phyloP scores from a whole-genome alignment of 768 basidiomycete genomes.

The Lactarius pseudohatsudake region DNA sequence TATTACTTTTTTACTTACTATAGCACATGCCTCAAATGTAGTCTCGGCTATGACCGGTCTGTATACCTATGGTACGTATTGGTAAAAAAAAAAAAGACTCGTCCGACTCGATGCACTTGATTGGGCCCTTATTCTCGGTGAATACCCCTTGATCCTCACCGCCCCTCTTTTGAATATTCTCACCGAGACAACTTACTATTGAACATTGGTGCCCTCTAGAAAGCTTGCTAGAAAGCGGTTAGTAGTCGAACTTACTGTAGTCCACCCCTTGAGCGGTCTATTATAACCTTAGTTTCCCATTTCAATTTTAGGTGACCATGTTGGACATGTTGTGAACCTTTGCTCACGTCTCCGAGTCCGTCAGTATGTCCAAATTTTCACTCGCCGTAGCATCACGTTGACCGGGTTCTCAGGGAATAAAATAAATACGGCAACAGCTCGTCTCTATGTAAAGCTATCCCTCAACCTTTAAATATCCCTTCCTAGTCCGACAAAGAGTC shows the following conservation, averaged over 20 bases:
- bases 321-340: constrained; percentile 66
- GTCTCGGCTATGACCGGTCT: too few relatives aligned
- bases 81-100: constrained; percentile 47
- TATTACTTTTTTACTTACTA: too few relatives aligned
- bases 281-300: not conserved
- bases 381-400: not conserved
- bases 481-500: constrained; percentile 62
- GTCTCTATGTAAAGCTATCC: not conserved
- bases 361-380: constrained; percentile 45
- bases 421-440: constrained; percentile 45
- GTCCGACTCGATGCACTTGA: constrained; percentile 44
- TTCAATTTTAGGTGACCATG: constrained; percentile 62
- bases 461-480: too few relatives aligned
- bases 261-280: not conserved
- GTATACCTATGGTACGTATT: too few relatives aligned
- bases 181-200: constrained; percentile 53
- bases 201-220: constrained; percentile 79
- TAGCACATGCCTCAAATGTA: too few relatives aligned
- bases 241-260: constrained; percentile 15
- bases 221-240: constrained; percentile 81
- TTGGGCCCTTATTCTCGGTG: constrained; percentile 80
- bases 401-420: constrained; percentile 40
- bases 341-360: constrained; percentile 57
- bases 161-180: constrained; percentile 63
- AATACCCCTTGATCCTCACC: not conserved